Conservation (phyloP, 148 eudicot genomes). For the Chenopodium berlandieri region DNA sequence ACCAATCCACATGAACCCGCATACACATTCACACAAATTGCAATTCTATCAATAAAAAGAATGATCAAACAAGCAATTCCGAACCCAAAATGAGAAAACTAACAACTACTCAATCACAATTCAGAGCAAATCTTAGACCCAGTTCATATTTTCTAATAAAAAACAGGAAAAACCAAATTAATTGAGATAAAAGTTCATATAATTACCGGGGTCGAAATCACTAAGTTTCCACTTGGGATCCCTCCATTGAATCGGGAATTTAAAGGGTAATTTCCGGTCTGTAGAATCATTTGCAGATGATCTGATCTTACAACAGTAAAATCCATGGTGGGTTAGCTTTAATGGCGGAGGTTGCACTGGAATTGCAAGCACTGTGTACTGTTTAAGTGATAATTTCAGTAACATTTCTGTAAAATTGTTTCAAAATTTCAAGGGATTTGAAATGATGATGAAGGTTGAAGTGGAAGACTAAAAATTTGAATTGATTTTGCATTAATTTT, state of each 20-base stretch:
- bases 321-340: not conserved
- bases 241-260: constrained; percentile 27
- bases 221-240: constrained; percentile 26
- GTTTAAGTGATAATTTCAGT: constrained; percentile 19
- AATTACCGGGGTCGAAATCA: constrained; percentile 28
- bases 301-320: constrained; percentile 16
- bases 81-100: not conserved
- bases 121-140: not conserved
- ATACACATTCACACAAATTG: not conserved
- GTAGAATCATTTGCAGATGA: constrained; percentile 29
- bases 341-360: constrained; percentile 23
- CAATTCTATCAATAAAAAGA: not conserved
- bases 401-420: not conserved
- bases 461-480: not conserved
- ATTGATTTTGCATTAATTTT: not conserved
- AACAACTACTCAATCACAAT: not conserved
- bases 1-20: not conserved
- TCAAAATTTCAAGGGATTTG: too few relatives aligned
- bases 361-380: constrained; percentile 19
- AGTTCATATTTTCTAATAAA: not conserved
- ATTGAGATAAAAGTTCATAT: not conserved
- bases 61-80: not conserved
- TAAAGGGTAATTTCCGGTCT: constrained; percentile 24
- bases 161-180: not conserved
- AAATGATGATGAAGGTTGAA: not conserved